Percentiles rank a stretch among this genome's conserved stretches.
Evolutionary conservation across 1,284 basidiomycete genomes (phyloP).

Genomic region (Naganishia cerealis): DNA sequence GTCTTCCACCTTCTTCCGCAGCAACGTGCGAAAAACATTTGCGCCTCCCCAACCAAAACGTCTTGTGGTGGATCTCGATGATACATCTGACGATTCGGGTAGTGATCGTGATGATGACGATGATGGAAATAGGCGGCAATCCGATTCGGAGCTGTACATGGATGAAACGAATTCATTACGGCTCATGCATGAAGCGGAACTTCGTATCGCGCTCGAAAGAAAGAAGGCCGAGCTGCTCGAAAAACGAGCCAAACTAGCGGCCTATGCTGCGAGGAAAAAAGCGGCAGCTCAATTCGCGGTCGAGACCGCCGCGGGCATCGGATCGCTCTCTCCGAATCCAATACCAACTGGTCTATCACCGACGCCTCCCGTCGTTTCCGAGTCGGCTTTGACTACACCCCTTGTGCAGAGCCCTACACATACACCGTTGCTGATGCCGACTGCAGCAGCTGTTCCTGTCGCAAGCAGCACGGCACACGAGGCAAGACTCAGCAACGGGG

Average conservation of each 20-base stretch:
- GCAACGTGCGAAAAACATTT: conserved; percentile 19
- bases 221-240: conserved; percentile 16
- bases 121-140: not conserved
- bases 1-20: conserved; percentile 23
- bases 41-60: conserved; percentile 21
- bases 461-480: not conserved
- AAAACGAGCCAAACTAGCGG: conserved; percentile 19
- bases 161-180: conserved; percentile 13
- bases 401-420: not conserved
- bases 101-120: conserved; percentile 8
- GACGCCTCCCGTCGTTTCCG: not conserved
- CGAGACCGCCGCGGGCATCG: not conserved
- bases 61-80: conserved; percentile 19
- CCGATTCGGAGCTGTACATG: not conserved
- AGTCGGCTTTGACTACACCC: conserved; percentile 1
- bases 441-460: not conserved
- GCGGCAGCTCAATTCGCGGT: not conserved
- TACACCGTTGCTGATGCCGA: not conserved
- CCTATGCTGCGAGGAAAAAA: conserved; percentile 18
- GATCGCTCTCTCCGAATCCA: conserved; percentile 1
- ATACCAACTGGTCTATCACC: not conserved
- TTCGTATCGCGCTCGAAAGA: conserved; percentile 18
- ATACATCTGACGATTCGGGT: conserved; percentile 16
- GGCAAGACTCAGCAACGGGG: not conserved
- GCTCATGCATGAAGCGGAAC: conserved; percentile 19